Base-by-base conservation (phyloP, 108 stramenopile species). In the Chaetoceros tenuissimus region DNA sequence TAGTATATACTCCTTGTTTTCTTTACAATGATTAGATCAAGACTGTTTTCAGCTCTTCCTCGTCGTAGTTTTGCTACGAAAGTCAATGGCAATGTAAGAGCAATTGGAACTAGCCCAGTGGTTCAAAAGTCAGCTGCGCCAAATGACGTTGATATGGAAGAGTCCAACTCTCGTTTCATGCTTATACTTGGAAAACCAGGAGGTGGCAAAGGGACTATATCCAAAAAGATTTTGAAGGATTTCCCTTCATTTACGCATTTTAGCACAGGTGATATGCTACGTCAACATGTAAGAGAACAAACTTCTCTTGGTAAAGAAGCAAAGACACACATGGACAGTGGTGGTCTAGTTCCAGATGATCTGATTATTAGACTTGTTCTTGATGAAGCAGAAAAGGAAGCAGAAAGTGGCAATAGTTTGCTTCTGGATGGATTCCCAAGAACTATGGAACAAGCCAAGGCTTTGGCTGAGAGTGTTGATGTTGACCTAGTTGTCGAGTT, bases 171-270 rank as follows among this genome's bases (percentile, higher is more conserved):
- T 43, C 79, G 72, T 40, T 84, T 81, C 26, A 72, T 83, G 1
- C 73, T 92, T 43, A 93, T 96, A 53, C 64, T 94, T 2, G 96
- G 94, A 28, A 90, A 93, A 55, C 93, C 96, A 2, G 98, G 98
- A 21, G 94, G 97, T 17, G 98, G 98, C 0, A 99, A 99, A 60
- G 98, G 98, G 34, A 99, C 98, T 17, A 96, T 98, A 24, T 79
- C 85, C 1, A 80, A 75, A 24, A 94, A 94, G 53, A 91, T 98
- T 60, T 60, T 97, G 19, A 72, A 77, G 60, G 91, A 92, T 53
- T 85, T 88, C 63, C 82, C 87, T 13, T 71, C 74, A 56, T 94
- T 97, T 61, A 69, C 74, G 24, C 97, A 99, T 68, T 62, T 99
- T 26, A 93, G 91, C 25, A 95, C 95, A 5, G 98, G 98, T 0